These are phyloP conservation scores for Heterobasidion irregulare DNA, from an alignment of 1,284 basidiomycete genomes.

Conservation along the genomic window DNA sequence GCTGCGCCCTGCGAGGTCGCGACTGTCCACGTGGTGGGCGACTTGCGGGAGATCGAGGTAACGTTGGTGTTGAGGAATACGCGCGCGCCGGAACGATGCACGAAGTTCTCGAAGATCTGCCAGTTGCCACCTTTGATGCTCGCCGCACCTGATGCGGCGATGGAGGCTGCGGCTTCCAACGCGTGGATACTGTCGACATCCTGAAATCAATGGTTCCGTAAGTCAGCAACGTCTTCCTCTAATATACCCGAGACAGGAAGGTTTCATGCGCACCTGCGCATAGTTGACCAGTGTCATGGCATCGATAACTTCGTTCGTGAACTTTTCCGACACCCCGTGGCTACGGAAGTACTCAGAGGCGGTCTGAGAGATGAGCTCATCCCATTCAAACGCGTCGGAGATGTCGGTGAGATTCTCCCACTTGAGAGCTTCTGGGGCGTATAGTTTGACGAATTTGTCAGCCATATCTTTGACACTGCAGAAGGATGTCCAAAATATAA, in stretches of 20 bases:
- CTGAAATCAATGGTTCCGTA: slow-evolving; percentile 20
- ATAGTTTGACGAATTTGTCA: slow-evolving; percentile 49
- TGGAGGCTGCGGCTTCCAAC: slow-evolving; percentile 65
- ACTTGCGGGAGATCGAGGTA: slow-evolving; percentile 33
- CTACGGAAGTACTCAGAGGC: slow-evolving; percentile 52
- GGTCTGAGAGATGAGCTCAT: slow-evolving; percentile 40
- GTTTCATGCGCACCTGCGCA: slow-evolving; percentile 42
- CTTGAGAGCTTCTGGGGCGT: slow-evolving; percentile 47
- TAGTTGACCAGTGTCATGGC: slow-evolving; percentile 87
- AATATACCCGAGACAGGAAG: not conserved
- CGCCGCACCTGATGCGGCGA: slow-evolving; percentile 67
- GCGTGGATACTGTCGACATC: slow-evolving; percentile 75
- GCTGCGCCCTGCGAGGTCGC: slow-evolving; percentile 17
- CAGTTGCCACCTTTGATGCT: slow-evolving; percentile 79
- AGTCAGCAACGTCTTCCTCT: not conserved
- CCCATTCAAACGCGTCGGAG: slow-evolving; percentile 46
- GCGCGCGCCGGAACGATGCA: slow-evolving; percentile 60
- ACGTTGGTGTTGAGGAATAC: slow-evolving; percentile 65
- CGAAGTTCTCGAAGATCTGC: slow-evolving; percentile 79
- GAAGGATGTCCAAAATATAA: not conserved
- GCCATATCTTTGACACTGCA: slow-evolving; percentile 52
- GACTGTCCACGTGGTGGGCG: slow-evolving; percentile 39
- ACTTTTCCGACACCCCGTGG: slow-evolving; percentile 50
- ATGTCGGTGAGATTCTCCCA: slow-evolving; percentile 62
- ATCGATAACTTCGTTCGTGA: slow-evolving; percentile 75